Evolutionary conservation across 2,329 filamentous ascomycete species (phyloP).

Genomic region (Aureobasidium melanogenum): DNA sequence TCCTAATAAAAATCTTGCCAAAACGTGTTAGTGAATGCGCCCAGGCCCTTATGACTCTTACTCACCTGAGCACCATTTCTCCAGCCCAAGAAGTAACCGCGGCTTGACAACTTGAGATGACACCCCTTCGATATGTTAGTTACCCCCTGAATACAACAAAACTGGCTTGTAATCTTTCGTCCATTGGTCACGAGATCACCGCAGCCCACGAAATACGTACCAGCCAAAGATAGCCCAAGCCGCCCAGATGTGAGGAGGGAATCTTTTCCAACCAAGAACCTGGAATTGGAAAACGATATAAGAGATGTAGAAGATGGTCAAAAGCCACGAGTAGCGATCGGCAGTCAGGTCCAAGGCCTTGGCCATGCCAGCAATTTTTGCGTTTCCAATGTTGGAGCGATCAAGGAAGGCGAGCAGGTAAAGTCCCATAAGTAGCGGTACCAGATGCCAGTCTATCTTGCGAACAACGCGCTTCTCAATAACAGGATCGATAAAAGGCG

Average conservation of each 20-base stretch:
- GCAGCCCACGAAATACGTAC: neutral
- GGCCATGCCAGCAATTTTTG: constrained; percentile 45
- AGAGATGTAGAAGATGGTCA: constrained; percentile 46
- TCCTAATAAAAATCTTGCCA: constrained; percentile 41
- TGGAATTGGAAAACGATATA: constrained; percentile 37
- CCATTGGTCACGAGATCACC: neutral
- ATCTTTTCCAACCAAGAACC: constrained; percentile 21
- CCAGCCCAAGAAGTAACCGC: constrained; percentile 32
- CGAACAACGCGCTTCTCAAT: constrained; percentile 20
- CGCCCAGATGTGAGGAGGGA: constrained; percentile 26
- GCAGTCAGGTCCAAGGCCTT: constrained; percentile 40
- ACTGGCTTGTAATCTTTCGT: neutral
- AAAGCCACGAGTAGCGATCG: constrained; percentile 41
- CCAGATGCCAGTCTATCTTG: constrained; percentile 24
- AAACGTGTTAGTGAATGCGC: neutral
- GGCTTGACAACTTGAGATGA: constrained; percentile 31
- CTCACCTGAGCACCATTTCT: constrained; percentile 31
- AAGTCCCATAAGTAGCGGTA: constrained; percentile 25
- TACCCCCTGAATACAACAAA: neutral
- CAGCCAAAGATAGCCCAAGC: constrained; percentile 15
- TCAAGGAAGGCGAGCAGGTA: constrained; percentile 25
- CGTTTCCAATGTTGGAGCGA: constrained; percentile 33
- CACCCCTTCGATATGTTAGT: constrained; percentile 29
- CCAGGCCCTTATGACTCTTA: no score
- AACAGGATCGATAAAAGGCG: constrained; percentile 8